Base-by-base conservation (phyloP, 306 rosid species). In the Datisca glomerata region DNA sequence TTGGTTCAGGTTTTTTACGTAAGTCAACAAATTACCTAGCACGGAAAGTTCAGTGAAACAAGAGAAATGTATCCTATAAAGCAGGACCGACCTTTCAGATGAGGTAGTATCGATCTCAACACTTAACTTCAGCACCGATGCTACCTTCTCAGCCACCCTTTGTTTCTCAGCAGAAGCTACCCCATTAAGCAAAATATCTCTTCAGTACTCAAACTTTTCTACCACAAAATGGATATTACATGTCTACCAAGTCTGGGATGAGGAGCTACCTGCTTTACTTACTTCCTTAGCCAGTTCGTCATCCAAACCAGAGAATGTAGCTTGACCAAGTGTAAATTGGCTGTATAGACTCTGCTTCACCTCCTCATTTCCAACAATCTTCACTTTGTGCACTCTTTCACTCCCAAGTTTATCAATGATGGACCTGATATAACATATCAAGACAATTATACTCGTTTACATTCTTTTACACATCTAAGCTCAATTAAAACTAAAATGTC, bases 81-180 rank as follows among this genome's bases (percentile, higher is more conserved):
- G 35, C 43, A 58, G 25, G 34, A 60, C 68, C 34, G 40, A 80
- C 97, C 93, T 89, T 63, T 83, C 81, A 21, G 86, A 69, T 49
- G 70, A 63, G 70, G 69, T 22, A 34, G 93, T 76, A 62, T 79
- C 70, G 53, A 87, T 67, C 34, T 77, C 78, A 34, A 89, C 95
- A 48, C 82, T 83, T 71, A 89, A 65, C 71, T 89, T 89, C 23
- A 89, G 80, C 60, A 65, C 4, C 4, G 95, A 83, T 29, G 91
- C 93, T 34, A 89, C 97, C 59, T 74, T 76, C 73, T 83, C 68
- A 3, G 97, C 97, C 51, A 89, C 64, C 57, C 87, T 83, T 49
- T 76, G 91, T 72, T 68, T 89, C 71, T 83, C 81, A 21, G 91
- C 85, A 46, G 84, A 72, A 67, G 56, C 95, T 89, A 65, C 27